A percentile compares a stretch with the other conserved stretches of the same genome.
These are phyloP conservation scores for Danielozyma ontarioensis DNA, from an alignment of 805 yeast genomes.

Conservation along the genomic window DNA sequence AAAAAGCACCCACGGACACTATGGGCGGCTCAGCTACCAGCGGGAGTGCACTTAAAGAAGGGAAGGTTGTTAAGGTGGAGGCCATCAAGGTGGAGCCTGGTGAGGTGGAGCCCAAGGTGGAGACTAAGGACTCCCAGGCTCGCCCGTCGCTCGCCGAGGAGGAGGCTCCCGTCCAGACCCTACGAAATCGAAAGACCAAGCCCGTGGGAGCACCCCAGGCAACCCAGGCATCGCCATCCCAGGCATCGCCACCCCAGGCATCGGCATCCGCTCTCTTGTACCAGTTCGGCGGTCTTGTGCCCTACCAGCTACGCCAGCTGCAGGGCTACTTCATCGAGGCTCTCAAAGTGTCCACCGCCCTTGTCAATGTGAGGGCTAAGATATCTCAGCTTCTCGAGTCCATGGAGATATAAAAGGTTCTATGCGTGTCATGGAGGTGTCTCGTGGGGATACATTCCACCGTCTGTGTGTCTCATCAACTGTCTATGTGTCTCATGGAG, in stretches of 20 bases:
- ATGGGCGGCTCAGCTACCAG: too few species aligned
- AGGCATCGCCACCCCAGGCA: constrained; percentile 2
- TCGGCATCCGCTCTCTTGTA: too few species aligned
- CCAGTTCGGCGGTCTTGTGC: constrained; percentile 48
- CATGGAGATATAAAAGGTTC: background rate
- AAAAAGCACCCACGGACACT: too few species aligned
- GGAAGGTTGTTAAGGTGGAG: background rate
- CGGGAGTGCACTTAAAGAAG: background rate
- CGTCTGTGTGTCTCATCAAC: background rate
- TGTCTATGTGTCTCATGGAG: too few species aligned
- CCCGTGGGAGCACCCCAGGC: background rate
- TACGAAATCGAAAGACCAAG: background rate
- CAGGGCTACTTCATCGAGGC: constrained; percentile 33
- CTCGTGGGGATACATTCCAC: background rate
- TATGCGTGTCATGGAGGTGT: background rate
- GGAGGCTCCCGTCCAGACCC: background rate
- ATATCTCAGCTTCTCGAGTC: constrained; percentile 9
- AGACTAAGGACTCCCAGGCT: too few species aligned
- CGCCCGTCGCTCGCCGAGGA: too few species aligned
- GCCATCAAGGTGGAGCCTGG: too few species aligned
- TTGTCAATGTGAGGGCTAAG: constrained; percentile 14
- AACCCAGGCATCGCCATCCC: background rate
- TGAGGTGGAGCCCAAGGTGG: background rate
- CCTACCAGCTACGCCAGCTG: constrained; percentile 33
- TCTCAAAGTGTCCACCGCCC: constrained; percentile 16